These are phyloP conservation scores for Thermomyces lanuginosus DNA, from an alignment of 2,329 filamentous ascomycete genomes.

Conservation along the genomic window DNA sequence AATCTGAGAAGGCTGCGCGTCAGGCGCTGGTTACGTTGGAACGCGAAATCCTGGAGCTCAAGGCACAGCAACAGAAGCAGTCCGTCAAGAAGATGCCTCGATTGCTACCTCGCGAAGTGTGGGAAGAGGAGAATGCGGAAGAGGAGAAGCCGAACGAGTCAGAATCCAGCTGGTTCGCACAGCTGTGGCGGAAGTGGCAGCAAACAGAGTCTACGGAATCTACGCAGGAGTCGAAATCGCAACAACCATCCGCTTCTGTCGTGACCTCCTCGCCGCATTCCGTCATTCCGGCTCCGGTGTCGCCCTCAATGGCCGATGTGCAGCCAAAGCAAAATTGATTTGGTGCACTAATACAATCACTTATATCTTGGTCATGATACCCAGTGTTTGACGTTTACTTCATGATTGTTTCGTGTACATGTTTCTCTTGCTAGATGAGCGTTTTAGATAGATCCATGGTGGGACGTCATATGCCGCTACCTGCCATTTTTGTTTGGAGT, in stretches of 20 bases:
- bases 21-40: constrained; percentile 29
- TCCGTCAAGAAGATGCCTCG: constrained; percentile 13
- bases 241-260: background rate
- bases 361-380: too few relatives aligned
- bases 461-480: too few relatives aligned
- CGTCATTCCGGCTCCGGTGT: constrained; percentile 2
- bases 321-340: too few relatives aligned
- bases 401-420: too few relatives aligned
- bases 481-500: too few relatives aligned
- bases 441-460: too few relatives aligned
- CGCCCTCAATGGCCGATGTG: too few relatives aligned
- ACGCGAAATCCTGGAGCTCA: constrained; percentile 28
- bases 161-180: constrained; percentile 18
- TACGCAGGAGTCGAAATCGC: constrained; percentile 1
- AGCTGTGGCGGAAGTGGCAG: constrained; percentile 12
- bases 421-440: too few relatives aligned
- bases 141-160: constrained; percentile 12
- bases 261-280: constrained; percentile 1
- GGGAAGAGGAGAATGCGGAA: constrained; percentile 18
- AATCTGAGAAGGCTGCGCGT: constrained; percentile 27
- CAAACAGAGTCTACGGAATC: constrained; percentile 2
- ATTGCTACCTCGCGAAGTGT: constrained; percentile 26
- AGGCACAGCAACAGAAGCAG: constrained; percentile 21
- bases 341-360: too few relatives aligned
- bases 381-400: too few relatives aligned